A percentile compares a stretch with the other conserved stretches of the same genome.
Conservation (phyloP, 305 asterid species). For the Fraxinus sp. region DNA sequence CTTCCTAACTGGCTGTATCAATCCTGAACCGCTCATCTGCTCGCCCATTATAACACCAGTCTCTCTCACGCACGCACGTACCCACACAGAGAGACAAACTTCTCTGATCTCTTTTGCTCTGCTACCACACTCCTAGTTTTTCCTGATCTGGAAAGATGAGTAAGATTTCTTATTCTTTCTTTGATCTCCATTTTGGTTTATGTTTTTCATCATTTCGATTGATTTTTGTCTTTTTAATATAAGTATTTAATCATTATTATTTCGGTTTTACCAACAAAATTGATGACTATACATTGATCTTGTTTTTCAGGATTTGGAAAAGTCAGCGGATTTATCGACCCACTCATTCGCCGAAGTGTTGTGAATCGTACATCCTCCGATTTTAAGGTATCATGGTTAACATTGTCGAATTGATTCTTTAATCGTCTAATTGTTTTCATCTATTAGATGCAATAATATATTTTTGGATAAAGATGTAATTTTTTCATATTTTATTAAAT, state of each 20-base stretch:
- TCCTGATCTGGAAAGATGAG: constrained; percentile 21
- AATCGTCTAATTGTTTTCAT: background rate
- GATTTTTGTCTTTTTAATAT: background rate
- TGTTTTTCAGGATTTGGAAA: constrained; percentile 38
- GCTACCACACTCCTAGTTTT: background rate
- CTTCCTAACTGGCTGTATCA: background rate
- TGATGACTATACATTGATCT: background rate
- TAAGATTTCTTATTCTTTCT: constrained; percentile 16
- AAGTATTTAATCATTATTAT: background rate
- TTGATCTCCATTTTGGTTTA: background rate
- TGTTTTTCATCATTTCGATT: background rate
- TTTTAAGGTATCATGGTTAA: constrained; percentile 26
- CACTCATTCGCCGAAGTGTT: constrained; percentile 28
- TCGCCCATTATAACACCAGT: constrained; percentile 21
- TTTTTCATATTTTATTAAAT: no score
- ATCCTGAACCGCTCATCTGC: constrained; percentile 21
- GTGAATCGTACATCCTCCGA: constrained; percentile 33
- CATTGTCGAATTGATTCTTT: background rate
- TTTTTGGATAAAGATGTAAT: no score
- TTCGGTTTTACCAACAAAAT: background rate
- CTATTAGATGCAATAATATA: background rate
- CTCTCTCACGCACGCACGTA: background rate
- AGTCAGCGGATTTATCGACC: constrained; percentile 26
- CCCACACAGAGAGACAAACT: background rate
- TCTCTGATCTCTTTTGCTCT: background rate